phyloP scores from a whole-genome alignment of 192 early-diverging fungal species.

The Coemansia sp. region DNA sequence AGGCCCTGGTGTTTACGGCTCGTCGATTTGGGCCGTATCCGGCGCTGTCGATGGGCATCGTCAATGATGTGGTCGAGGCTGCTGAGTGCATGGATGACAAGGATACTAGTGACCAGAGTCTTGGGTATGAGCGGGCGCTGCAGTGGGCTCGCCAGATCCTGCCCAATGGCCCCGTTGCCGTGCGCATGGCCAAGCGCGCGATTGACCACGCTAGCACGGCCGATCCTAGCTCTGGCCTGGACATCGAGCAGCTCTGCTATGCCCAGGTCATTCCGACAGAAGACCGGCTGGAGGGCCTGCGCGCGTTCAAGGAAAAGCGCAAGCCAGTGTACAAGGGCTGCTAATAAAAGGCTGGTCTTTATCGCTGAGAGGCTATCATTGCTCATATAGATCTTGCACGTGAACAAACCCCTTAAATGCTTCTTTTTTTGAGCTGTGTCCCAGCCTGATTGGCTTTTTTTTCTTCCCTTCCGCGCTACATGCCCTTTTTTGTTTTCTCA shows the following conservation, averaged over 20 bases:
- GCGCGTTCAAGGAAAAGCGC: constrained; percentile 80
- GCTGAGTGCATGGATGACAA: constrained; percentile 22
- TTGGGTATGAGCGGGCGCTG: constrained; percentile 64
- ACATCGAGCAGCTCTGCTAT: constrained; percentile 92
- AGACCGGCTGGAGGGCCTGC: constrained; percentile 86
- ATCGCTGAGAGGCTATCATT: no score
- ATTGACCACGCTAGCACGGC: constrained; percentile 77
- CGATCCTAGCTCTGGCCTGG: constrained; percentile 82
- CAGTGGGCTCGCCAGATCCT: constrained; percentile 76
- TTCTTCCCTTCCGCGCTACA: no score
- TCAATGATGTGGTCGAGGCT: constrained; percentile 58
- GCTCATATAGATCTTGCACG: background rate
- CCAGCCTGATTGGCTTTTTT: no score
- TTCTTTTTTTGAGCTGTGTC: no score
- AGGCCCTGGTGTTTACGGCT: constrained; percentile 92
- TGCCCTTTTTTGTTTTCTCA: no score
- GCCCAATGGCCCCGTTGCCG: constrained; percentile 78
- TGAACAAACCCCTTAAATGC: background rate
- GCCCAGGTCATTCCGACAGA: constrained; percentile 91
- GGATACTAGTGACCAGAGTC: constrained; percentile 25
- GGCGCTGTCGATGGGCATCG: constrained; percentile 70
- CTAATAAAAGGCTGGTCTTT: constrained; percentile 47
- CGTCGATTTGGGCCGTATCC: constrained; percentile 60
- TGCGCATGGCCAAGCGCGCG: constrained; percentile 88
- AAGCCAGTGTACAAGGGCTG: constrained; percentile 74